phyloP scores from a whole-genome alignment of 352 stramenopile species.

The Globisporangium viniferum region DNA sequence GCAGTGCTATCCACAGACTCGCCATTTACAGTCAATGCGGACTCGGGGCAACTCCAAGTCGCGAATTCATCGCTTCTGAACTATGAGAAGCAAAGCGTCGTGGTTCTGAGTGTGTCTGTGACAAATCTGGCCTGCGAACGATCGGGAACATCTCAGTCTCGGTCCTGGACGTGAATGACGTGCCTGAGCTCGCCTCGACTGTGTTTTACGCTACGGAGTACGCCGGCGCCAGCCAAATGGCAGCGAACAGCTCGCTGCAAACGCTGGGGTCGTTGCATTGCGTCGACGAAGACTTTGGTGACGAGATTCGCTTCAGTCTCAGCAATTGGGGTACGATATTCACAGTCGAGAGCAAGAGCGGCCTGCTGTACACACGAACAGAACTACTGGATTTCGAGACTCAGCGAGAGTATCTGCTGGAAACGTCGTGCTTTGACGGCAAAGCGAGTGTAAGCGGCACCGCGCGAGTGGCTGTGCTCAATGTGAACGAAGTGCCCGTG shows the following conservation, averaged over 20 bases:
- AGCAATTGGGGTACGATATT: conserved; percentile 21
- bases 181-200: not conserved
- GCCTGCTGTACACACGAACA: conserved; percentile 38
- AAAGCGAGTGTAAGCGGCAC: conserved; percentile 9
- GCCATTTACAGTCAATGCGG: not conserved
- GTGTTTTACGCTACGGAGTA: conserved; percentile 6
- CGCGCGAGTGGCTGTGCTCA: conserved; percentile 30
- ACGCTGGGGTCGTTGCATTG: conserved; percentile 40
- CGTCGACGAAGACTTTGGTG: conserved; percentile 40
- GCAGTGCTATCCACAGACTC: conserved; percentile 9
- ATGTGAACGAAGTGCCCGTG: conserved; percentile 49
- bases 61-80: conserved; percentile 3
- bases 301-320: conserved; percentile 33
- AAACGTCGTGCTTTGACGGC: conserved; percentile 39
- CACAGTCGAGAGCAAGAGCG: conserved; percentile 36
- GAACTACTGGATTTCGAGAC: conserved; percentile 47
- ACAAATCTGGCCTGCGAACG: conserved; percentile 3
- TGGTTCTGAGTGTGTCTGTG: not conserved
- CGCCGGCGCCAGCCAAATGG: not conserved
- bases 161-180: conserved; percentile 8
- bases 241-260: conserved; percentile 14
- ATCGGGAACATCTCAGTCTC: not conserved
- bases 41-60: conserved; percentile 2
- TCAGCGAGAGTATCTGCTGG: conserved; percentile 24
- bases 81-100: conserved; percentile 7